Evolutionary conservation across 768 basidiomycete species (phyloP).

Genomic region (Rhodotorula toruloides): DNA sequence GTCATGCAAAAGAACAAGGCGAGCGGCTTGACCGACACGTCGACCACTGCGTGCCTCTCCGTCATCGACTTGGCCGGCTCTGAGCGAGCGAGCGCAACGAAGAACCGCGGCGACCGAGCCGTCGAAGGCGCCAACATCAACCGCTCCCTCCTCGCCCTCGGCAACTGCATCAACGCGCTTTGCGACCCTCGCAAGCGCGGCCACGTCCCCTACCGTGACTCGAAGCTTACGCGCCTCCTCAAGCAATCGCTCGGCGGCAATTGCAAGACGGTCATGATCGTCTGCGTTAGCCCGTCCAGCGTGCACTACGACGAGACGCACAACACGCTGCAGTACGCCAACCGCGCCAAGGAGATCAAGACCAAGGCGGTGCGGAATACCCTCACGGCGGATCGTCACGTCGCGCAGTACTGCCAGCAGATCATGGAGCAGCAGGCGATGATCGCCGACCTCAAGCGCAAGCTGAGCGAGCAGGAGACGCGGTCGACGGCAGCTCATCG

Average conservation of each 20-base stretch:
- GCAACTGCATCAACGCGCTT: constrained; percentile 97
- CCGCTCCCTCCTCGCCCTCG: constrained; percentile 91
- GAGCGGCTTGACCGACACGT: constrained; percentile 66
- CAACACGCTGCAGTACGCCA: constrained; percentile 95
- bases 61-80: constrained; percentile 98
- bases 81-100: constrained; percentile 91
- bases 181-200: constrained; percentile 77
- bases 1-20: constrained; percentile 72
- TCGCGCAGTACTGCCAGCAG: constrained; percentile 89
- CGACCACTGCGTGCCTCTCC: constrained; percentile 82
- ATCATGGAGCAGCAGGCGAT: constrained; percentile 81
- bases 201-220: constrained; percentile 94
- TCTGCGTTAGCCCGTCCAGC: constrained; percentile 91
- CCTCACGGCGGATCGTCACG: constrained; percentile 88
- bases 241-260: constrained; percentile 98
- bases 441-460: constrained; percentile 78
- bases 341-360: constrained; percentile 96
- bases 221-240: constrained; percentile 92
- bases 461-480: constrained; percentile 65
- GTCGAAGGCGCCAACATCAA: constrained; percentile 99
- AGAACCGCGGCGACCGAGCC: constrained; percentile 97
- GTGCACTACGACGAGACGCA: constrained; percentile 97
- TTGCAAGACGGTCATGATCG: constrained; percentile 99
- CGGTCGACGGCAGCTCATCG: constrained; percentile 51
- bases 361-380: constrained; percentile 94